Evolutionary conservation across 768 basidiomycete genomes (phyloP).

Genomic region (Tylopilus sp.): DNA sequence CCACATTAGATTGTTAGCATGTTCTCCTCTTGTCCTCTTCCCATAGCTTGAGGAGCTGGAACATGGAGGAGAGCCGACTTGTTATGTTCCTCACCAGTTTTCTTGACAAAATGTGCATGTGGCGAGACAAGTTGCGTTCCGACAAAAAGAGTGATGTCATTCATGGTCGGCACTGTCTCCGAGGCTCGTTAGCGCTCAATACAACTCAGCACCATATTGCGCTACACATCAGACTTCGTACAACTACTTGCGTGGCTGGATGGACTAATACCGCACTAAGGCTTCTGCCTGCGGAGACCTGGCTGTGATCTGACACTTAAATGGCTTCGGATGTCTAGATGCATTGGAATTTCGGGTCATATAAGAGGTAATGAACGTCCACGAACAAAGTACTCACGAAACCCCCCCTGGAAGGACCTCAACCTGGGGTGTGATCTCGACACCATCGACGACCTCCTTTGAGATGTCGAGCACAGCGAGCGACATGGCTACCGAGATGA

Average conservation of each 20-base stretch:
- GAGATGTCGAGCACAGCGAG: conserved; percentile 43
- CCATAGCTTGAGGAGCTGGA: conserved; percentile 98
- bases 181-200: conserved; percentile 69
- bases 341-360: too few relatives aligned
- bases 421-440: conserved; percentile 38
- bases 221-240: too few relatives aligned
- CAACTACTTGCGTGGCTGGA: too few relatives aligned
- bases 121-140: too few relatives aligned
- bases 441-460: conserved; percentile 22
- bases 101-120: conserved; percentile 68
- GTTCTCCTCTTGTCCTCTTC: too few relatives aligned
- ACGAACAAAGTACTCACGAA: conserved; percentile 37
- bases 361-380: too few relatives aligned
- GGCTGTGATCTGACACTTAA: conserved; percentile 51
- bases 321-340: conserved; percentile 49
- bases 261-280: conserved; percentile 1
- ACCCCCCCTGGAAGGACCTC: conserved; percentile 42
- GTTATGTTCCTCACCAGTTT: conserved; percentile 99
- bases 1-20: conserved; percentile 75
- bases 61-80: conserved; percentile 86
- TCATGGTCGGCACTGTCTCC: not conserved
- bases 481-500: conserved; percentile 16
- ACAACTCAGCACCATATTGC: too few relatives aligned
- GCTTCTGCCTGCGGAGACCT: conserved; percentile 42
- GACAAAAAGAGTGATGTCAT: too few relatives aligned